Conservation (phyloP, 345 rosid genomes). For the Corymbia maculata region DNA sequence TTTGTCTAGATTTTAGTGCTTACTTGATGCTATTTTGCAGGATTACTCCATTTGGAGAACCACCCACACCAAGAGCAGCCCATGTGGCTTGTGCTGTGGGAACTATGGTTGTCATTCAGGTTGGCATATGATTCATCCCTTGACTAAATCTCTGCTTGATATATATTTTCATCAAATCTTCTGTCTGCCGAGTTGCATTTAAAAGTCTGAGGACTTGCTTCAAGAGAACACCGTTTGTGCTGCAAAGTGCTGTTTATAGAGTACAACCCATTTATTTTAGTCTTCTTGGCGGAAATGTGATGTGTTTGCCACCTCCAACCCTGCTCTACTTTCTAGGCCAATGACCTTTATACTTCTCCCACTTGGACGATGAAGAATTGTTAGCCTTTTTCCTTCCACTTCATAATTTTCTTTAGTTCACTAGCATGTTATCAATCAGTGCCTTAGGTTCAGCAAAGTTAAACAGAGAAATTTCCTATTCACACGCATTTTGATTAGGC, state of each 20-base stretch:
- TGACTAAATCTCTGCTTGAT: background rate
- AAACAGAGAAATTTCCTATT: background rate
- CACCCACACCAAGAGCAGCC: conserved; percentile 99
- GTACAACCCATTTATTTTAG: background rate
- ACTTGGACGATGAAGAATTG: background rate
- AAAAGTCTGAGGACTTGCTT: background rate
- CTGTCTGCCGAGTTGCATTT: background rate
- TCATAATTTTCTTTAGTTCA: background rate
- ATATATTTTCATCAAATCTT: background rate
- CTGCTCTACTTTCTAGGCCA: background rate
- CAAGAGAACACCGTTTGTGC: background rate
- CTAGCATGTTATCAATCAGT: background rate
- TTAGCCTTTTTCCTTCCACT: background rate
- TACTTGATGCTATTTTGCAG: conserved; percentile 22
- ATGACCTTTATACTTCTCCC: background rate
- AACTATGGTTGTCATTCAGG: conserved; percentile 99
- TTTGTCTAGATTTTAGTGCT: background rate
- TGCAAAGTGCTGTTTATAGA: background rate
- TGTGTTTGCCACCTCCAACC: background rate
- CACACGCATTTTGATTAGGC: background rate
- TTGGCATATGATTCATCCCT: conserved; percentile 13
- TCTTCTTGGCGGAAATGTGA: background rate
- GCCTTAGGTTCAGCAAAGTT: background rate
- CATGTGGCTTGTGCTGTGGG: conserved; percentile 99
- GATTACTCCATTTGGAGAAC: conserved; percentile 92